A percentile compares a stretch with the other conserved stretches of the same genome.
Evolutionary conservation across 257 asterid species (phyloP).

Genomic region (Solanum medicagineum): DNA sequence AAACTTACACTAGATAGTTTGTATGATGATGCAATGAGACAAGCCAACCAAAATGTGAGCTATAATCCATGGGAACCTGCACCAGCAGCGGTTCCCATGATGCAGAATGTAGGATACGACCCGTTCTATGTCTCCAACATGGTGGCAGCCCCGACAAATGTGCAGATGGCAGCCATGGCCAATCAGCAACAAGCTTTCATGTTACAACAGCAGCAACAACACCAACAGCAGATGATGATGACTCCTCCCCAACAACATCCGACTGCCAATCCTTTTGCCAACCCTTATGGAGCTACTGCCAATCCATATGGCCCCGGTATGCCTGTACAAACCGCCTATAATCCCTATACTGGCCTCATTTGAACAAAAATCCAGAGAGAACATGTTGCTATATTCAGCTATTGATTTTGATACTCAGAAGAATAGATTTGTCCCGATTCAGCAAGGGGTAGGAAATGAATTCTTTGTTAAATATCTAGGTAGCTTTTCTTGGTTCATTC

Average conservation of each 20-base stretch:
- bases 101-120: conserved; percentile 36
- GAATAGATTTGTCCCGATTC: conserved; percentile 19
- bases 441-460: conserved; percentile 11
- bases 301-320: conserved; percentile 17
- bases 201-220: conserved; percentile 39
- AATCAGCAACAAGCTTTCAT: conserved; percentile 51
- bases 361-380: background rate
- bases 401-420: conserved; percentile 2
- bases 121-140: conserved; percentile 65
- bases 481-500: conserved; percentile 14
- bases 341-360: conserved; percentile 26
- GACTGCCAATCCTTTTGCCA: conserved; percentile 24
- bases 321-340: conserved; percentile 21
- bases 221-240: conserved; percentile 27
- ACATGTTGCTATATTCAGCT: conserved; percentile 2
- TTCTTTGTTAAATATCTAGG: conserved; percentile 24
- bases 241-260: conserved; percentile 12
- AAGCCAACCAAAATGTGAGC: conserved; percentile 57
- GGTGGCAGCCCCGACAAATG: conserved; percentile 51
- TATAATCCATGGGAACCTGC: conserved; percentile 90
- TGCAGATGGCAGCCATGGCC: conserved; percentile 65
- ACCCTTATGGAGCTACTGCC: conserved; percentile 15
- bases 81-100: conserved; percentile 28
- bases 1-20: conserved; percentile 80
- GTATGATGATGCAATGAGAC: conserved; percentile 86